A percentile compares a stretch with the other conserved stretches of the same genome.
phyloP scores from a whole-genome alignment of 139 green algal genomes.

The Diplosphaera chodatii region DNA sequence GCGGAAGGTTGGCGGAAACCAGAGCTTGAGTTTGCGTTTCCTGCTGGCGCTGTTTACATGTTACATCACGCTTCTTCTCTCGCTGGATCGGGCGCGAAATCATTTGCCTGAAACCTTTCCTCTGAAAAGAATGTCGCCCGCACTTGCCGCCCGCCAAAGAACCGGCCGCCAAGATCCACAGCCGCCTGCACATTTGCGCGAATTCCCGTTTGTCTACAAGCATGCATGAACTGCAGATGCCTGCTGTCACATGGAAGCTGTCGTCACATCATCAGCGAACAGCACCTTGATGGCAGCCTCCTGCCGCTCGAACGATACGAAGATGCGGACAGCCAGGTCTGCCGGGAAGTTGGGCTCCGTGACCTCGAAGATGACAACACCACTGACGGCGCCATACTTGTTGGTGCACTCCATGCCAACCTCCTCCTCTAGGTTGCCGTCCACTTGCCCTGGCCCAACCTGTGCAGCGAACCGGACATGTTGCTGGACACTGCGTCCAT shows the following conservation, averaged over 20 bases:
- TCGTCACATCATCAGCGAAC: no score
- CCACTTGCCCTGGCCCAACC: slow-evolving; percentile 82
- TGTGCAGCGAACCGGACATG: not conserved
- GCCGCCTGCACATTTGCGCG: slow-evolving; percentile 31
- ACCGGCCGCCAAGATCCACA: slow-evolving; percentile 70
- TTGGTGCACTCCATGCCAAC: slow-evolving; percentile 73
- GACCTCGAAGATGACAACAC: slow-evolving; percentile 89
- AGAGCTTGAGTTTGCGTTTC: no score
- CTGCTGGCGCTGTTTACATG: no score
- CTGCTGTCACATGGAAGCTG: not conserved
- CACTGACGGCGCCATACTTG: slow-evolving; percentile 78
- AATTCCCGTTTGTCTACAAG: not conserved
- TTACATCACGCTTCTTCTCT: no score
- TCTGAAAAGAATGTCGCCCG: slow-evolving; percentile 79
- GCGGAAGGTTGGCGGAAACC: no score
- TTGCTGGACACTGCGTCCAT: no score
- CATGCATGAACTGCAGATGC: not conserved
- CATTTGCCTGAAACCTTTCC: slow-evolving; percentile 57
- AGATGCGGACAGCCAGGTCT: slow-evolving; percentile 81
- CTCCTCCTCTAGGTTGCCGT: slow-evolving; percentile 88
- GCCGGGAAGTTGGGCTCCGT: slow-evolving; percentile 55
- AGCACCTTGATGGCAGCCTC: slow-evolving; percentile 68
- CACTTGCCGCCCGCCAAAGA: slow-evolving; percentile 79
- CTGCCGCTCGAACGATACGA: slow-evolving; percentile 76
- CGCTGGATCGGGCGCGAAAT: slow-evolving; percentile 56